Evolutionary conservation across 139 green algal species (phyloP).

Genomic region (Chlamydomonas eustigma): DNA sequence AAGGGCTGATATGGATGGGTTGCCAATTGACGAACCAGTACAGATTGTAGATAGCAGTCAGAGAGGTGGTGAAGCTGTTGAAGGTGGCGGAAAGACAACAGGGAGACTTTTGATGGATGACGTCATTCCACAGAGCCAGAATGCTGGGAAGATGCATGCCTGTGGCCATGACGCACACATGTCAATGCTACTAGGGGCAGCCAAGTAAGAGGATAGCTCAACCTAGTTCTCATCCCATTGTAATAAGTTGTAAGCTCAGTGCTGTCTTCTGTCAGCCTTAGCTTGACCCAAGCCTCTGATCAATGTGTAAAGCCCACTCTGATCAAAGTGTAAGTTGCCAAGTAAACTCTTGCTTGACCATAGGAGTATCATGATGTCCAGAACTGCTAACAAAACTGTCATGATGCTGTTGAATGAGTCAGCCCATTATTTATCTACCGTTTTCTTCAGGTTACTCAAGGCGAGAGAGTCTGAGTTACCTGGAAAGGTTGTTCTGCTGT

Average conservation of each 20-base stretch:
- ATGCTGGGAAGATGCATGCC: conserved; percentile 75
- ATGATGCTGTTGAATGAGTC: no score
- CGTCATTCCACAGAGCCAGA: conserved; percentile 3
- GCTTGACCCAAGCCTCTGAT: no score
- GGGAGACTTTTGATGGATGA: not conserved
- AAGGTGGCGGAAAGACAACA: not conserved
- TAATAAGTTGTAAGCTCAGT: no score
- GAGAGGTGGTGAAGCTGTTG: not conserved
- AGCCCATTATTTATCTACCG: not conserved
- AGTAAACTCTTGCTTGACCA: no score
- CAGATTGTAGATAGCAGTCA: no score
- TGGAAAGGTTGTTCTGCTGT: conserved; percentile 80
- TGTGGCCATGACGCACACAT: conserved; percentile 88
- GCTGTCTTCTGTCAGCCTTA: no score
- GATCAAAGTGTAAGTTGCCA: no score
- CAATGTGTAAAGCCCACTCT: no score
- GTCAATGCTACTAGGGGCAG: conserved; percentile 81
- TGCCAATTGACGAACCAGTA: conserved; percentile 72
- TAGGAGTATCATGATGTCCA: no score
- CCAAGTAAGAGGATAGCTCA: conserved; percentile 21
- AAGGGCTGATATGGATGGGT: conserved; percentile 86
- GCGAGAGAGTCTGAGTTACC: conserved; percentile 13
- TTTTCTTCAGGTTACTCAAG: conserved; percentile 15
- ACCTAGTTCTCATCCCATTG: no score
- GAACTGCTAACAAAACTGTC: no score